These are phyloP conservation scores for Lactarius deliciosus DNA, from an alignment of 768 basidiomycete genomes.

Conservation along the genomic window DNA sequence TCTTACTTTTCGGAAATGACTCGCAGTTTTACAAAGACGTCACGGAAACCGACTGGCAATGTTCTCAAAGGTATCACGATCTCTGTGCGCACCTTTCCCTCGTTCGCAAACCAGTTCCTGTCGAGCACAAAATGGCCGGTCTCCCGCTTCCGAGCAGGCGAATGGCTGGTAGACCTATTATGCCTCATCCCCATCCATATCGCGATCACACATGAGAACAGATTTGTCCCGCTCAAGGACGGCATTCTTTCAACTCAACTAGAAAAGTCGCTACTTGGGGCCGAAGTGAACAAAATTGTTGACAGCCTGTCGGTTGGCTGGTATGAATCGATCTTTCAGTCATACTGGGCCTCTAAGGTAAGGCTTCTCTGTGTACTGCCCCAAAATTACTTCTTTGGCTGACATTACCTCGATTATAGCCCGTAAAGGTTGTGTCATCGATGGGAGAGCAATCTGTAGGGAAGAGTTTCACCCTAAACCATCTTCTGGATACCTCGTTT, in stretches of 20 bases:
- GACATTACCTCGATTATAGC: constrained; percentile 36
- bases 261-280: constrained; percentile 55
- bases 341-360: constrained; percentile 56
- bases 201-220: constrained; percentile 47
- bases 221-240: constrained; percentile 60
- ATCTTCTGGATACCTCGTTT: background rate
- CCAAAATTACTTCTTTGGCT: too few relatives aligned
- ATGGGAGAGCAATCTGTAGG: background rate
- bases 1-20: constrained; percentile 48
- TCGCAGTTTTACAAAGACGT: constrained; percentile 45
- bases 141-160: constrained; percentile 23
- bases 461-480: background rate
- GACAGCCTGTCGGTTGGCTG: constrained; percentile 52
- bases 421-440: constrained; percentile 50
- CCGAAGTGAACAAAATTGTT: constrained; percentile 46
- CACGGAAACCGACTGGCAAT: constrained; percentile 52
- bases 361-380: background rate
- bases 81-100: constrained; percentile 34
- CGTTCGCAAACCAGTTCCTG: constrained; percentile 30
- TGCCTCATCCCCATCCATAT: background rate
- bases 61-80: constrained; percentile 42
- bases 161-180: background rate
- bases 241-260: constrained; percentile 49
- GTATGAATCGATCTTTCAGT: constrained; percentile 59
- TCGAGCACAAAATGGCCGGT: constrained; percentile 25